Evolutionary conservation across 192 early-diverging fungal species (phyloP), one percentile per base, ranked within the genome.

Genomic region (Dimargaris xerosporica): DNA sequence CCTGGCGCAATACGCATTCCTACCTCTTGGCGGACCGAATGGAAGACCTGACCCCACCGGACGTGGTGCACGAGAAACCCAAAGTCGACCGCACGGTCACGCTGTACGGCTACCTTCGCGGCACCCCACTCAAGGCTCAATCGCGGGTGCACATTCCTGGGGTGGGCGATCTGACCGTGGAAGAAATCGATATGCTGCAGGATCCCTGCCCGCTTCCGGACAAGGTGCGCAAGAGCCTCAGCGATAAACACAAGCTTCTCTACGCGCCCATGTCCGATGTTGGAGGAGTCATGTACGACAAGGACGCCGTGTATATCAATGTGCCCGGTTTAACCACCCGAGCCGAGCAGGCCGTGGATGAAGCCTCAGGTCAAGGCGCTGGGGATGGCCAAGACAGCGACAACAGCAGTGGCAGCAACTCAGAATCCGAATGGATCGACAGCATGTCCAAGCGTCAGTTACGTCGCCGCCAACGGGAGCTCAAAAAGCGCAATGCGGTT

Each of bases 201-300:
- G 96, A 99, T 67, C 96, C 96, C 13, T 99, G 96, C 66, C 92
- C 96, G n/a, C 76, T 95, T 2, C 94, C 96, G 21, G 91, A 97
- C 53, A 95, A 94, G 73, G 86, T 86, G 59, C 78, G 88, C 44
- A 91, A 87, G 71, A 77, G 84, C 6, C 72, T 99, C 71, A 89
- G 85, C 68, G 94, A 96, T 65, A 91, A 94, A 56, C 85, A 92
- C 65, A 96, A 95, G 73, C 80, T 97, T 29, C 89, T 99, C 54
- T 97, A 96, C 65, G 96, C 94, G 26, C 96, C 96, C 28, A 97
- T 96, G 91, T 91, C 91, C 0, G 93, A 95, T 66, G 91, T 99
- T 29, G 93, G 91, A 65, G 96, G 96, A 52, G 89, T 99, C 61
- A 85, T 97, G 83, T 97, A 97, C 75, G 96, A 99, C 73, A 96